Percentiles rank a stretch among this genome's conserved stretches.
Evolutionary conservation across 2,329 filamentous ascomycete species (phyloP).

Genomic region (Microsporum canis): DNA sequence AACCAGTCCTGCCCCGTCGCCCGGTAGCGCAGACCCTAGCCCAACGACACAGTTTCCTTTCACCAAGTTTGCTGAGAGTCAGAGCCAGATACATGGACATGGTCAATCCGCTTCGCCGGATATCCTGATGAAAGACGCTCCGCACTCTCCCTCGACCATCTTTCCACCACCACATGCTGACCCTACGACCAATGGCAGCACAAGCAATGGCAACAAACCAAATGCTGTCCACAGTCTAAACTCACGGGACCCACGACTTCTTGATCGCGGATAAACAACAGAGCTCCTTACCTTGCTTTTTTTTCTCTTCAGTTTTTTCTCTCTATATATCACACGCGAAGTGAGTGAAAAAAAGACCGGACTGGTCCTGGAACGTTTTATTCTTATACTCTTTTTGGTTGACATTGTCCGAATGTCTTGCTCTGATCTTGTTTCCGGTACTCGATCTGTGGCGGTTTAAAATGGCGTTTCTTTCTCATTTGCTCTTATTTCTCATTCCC

Average conservation of each 20-base stretch:
- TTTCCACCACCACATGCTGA: not conserved
- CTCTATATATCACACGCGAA: not conserved
- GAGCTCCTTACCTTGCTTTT: not conserved
- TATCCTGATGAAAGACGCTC: not conserved
- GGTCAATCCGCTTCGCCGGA: not conserved
- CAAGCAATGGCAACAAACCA: not conserved
- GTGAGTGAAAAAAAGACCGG: not conserved
- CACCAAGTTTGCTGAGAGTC: slow-evolving; percentile 1
- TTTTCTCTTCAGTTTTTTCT: not conserved
- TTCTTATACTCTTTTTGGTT: not conserved
- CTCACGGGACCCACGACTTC: not conserved
- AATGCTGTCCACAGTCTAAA: not conserved
- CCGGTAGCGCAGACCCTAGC: slow-evolving; percentile 8
- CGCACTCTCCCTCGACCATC: not conserved
- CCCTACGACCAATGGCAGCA: not conserved
- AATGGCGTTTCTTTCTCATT: not conserved
- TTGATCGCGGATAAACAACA: not conserved
- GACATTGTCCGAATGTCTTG: not conserved
- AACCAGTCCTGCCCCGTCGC: slow-evolving; percentile 13
- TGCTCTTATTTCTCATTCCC: not conserved
- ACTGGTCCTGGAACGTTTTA: not conserved
- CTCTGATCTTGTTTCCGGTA: not conserved
- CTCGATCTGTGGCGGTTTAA: not conserved
- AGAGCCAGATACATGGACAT: not conserved
- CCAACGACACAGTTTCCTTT: not conserved